Base-by-base conservation (phyloP, 2,329 filamentous ascomycete species). In the Alternaria novae-zelandiae region DNA sequence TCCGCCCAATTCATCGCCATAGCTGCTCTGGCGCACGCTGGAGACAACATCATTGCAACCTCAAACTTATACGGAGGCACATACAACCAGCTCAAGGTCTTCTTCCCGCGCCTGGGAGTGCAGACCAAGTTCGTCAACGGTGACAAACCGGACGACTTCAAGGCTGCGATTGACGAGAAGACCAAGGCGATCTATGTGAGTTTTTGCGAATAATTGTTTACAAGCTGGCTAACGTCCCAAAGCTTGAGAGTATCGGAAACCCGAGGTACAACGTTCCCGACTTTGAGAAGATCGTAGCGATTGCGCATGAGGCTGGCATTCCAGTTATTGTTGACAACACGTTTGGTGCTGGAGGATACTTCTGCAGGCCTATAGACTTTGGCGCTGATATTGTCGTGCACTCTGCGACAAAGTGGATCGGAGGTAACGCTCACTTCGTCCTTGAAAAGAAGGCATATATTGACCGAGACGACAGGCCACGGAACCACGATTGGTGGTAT, bases 361-460 rank as follows among this genome's bases (percentile, higher is more conserved):
- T 93, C 79, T 85, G 90, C 70, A 89, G 91, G 7, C 94, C 94
- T 44, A 95, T 97, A 73, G 90, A 94, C 23, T 91, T 97, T 80
- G 94, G 94, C 59, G 94, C 92, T 67, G 94, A 97, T 78, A 97
- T 97, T 64, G 91, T 97, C 56, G 92, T 97, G 23, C 94, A 97
- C 86, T 96, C 92, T 43, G 94, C 94, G 11, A 97, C 94, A 62
- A 97, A 97, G 82, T 97, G 94, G 94, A 97, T 98, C 67, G 94
- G 94, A 61, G 94, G 94, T 65, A 64, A 21, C 20, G 4, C 17
- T 11, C 45, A 17, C 3, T n/a, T 1, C 13, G 8, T 25, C 21
- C 12, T 11, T 26, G 21, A 0, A 12, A 28, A 15, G 20, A 36
- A 15, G 12, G 11, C 23, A 10, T 15, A 55, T 12, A 20, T 28